phyloP scores from a whole-genome alignment of 768 basidiomycete genomes.

The Lepiota venenata region DNA sequence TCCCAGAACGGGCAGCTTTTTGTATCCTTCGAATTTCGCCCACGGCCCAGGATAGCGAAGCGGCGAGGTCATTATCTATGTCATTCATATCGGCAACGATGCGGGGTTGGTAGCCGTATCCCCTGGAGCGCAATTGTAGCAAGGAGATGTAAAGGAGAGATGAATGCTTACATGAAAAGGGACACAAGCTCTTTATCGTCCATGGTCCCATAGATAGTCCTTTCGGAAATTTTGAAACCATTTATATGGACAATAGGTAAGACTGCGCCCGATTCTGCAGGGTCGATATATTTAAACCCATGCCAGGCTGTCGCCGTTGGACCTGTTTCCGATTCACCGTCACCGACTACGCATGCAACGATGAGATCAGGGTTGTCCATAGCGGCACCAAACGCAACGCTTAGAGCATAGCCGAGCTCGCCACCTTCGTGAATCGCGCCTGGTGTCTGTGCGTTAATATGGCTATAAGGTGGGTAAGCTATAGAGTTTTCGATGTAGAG shows the following conservation, averaged over 20 bases:
- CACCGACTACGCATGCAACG: constrained; percentile 79
- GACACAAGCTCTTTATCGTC: constrained; percentile 79
- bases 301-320: constrained; percentile 84
- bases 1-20: constrained; percentile 68
- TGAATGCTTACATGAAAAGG: constrained; percentile 59
- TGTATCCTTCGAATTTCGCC: constrained; percentile 76
- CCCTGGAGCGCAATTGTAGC: constrained; percentile 33
- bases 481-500: background rate
- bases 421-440: constrained; percentile 91
- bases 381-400: constrained; percentile 82
- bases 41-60: constrained; percentile 79
- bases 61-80: constrained; percentile 78
- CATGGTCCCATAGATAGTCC: constrained; percentile 89
- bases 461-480: constrained; percentile 30
- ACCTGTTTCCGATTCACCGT: constrained; percentile 83
- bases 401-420: constrained; percentile 86
- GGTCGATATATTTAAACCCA: constrained; percentile 87
- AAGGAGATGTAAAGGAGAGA: background rate
- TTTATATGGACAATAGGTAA: constrained; percentile 89
- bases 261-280: constrained; percentile 85
- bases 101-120: constrained; percentile 87
- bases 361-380: constrained; percentile 91
- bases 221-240: constrained; percentile 88
- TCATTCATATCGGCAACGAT: constrained; percentile 67
- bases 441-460: constrained; percentile 82